Evolutionary conservation across 2,329 filamentous ascomycete species (phyloP).

Genomic region (Colletotrichum sp.): DNA sequence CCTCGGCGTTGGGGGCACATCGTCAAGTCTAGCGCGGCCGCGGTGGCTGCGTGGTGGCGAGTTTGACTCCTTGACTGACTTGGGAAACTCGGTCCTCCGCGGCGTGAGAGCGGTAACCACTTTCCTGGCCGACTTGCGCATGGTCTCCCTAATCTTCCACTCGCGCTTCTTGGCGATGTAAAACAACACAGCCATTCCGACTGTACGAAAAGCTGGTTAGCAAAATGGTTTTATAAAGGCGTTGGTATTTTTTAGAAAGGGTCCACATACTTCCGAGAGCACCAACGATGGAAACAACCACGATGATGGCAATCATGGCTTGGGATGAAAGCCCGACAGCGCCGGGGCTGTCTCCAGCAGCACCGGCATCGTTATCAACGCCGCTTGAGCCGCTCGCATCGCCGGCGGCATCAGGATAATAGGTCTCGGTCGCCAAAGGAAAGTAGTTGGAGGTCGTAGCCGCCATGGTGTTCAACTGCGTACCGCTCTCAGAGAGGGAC

Average conservation of each 20-base stretch:
- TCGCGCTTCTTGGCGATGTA: conserved; percentile 84
- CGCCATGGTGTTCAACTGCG: conserved; percentile 37
- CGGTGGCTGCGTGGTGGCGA: conserved; percentile 17
- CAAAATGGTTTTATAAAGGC: neutral
- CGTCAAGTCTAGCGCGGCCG: conserved; percentile 37
- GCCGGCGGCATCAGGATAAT: conserved; percentile 36
- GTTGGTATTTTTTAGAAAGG: neutral
- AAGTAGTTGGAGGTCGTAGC: conserved; percentile 41
- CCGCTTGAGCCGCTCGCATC: conserved; percentile 38
- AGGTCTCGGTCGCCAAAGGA: conserved; percentile 47
- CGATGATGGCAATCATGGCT: conserved; percentile 75
- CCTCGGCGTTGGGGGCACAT: conserved; percentile 65
- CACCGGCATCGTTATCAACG: conserved; percentile 64
- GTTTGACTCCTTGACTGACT: conserved; percentile 53
- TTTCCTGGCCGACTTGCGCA: conserved; percentile 70
- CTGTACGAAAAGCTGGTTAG: conserved; percentile 40
- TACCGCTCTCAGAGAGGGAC: neutral
- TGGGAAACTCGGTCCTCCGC: conserved; percentile 64
- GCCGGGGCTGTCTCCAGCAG: conserved; percentile 65
- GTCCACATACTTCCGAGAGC: conserved; percentile 69
- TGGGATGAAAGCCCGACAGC: conserved; percentile 70
- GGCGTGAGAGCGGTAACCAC: conserved; percentile 69
- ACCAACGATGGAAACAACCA: conserved; percentile 71
- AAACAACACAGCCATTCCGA: conserved; percentile 71
- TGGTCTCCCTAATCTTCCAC: conserved; percentile 77